Evolutionary conservation across 2,329 filamentous ascomycete genomes (phyloP).

Genomic region (Talaromyces verruculosus): DNA sequence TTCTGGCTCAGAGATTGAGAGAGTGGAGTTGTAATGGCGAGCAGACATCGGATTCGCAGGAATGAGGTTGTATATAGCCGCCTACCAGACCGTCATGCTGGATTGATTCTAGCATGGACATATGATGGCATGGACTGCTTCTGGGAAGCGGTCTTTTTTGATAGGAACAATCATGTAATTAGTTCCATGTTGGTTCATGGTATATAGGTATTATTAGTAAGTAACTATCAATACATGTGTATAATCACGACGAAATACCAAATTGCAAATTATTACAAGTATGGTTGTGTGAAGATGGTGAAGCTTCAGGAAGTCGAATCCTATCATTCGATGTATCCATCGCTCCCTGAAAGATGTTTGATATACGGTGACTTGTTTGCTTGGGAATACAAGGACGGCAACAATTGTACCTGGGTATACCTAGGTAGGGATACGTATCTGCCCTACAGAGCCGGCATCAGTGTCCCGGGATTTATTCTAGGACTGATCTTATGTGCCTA

Average conservation of each 20-base stretch:
- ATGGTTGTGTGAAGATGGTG: too few species aligned
- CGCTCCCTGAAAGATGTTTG: neutral
- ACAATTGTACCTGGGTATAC: too few species aligned
- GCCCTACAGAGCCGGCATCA: too few species aligned
- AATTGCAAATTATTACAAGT: neutral
- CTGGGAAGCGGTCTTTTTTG: neutral
- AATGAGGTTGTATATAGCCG: neutral
- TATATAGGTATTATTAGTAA: neutral
- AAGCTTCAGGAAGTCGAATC: neutral
- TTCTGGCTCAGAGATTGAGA: constrained; percentile 68
- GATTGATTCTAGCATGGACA: neutral
- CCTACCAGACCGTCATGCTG: neutral
- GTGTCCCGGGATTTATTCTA: too few species aligned
- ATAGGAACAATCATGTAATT: neutral
- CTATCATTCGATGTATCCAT: neutral
- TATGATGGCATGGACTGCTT: neutral
- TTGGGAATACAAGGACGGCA: too few species aligned
- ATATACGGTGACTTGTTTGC: too few species aligned
- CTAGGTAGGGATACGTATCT: too few species aligned
- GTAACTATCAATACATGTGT: neutral
- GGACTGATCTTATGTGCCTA: too few species aligned
- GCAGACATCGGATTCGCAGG: neutral
- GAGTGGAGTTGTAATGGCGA: constrained; percentile 53
- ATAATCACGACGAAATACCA: neutral
- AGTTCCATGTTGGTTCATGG: neutral